Percentiles rank a stretch among this genome's conserved stretches.
Conservation (phyloP, 192 early-diverging fungal species). For the Coemansia sp. region DNA sequence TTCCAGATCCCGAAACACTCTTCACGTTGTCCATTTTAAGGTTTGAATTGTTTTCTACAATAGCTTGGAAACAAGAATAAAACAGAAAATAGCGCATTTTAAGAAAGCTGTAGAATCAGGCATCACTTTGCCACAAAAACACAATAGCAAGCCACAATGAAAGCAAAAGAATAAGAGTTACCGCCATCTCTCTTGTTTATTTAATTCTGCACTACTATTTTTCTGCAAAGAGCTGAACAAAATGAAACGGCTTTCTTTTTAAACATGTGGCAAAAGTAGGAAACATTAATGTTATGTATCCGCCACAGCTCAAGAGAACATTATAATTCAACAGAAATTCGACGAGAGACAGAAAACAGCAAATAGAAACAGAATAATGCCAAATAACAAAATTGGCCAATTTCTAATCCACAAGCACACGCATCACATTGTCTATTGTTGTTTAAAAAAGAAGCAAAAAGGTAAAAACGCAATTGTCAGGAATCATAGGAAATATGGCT, state of each 20-base stretch:
- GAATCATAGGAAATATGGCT: slow-evolving; percentile 3
- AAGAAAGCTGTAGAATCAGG: not conserved
- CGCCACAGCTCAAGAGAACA: not conserved
- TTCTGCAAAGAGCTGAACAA: not conserved
- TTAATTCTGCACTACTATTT: not conserved
- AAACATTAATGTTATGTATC: not conserved
- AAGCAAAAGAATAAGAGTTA: not conserved
- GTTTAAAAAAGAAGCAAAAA: not conserved
- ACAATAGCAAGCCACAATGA: slow-evolving; percentile 1
- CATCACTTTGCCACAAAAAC: not conserved
- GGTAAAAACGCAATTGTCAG: not conserved
- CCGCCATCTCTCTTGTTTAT: not conserved
- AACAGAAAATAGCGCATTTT: not conserved
- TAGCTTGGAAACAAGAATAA: not conserved
- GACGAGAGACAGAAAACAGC: not conserved
- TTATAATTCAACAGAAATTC: not conserved
- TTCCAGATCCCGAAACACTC: not conserved
- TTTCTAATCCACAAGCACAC: not conserved
- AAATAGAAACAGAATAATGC: not conserved
- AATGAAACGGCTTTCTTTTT: not conserved
- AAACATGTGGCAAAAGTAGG: slow-evolving; percentile 7
- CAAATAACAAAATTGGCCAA: not conserved
- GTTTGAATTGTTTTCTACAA: slow-evolving; percentile 3
- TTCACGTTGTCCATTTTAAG: not conserved
- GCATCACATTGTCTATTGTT: not conserved